Percentiles rank a stretch among this genome's conserved stretches.
These are phyloP conservation scores for Fraxinus platypoda DNA, from an alignment of 305 asterid genomes.

Conservation along the genomic window DNA sequence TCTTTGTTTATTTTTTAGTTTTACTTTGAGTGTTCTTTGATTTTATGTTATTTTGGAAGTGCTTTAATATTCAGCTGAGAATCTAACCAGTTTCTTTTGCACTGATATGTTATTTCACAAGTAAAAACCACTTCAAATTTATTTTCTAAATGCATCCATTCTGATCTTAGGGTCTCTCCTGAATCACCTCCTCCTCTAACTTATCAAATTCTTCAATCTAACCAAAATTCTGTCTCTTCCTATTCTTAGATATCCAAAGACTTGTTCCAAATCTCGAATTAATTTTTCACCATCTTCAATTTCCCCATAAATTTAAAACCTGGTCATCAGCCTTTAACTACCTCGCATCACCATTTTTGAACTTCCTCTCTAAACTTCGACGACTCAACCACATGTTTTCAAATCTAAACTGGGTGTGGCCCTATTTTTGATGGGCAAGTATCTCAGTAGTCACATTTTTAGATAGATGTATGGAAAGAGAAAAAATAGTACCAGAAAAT, in stretches of 20 bases:
- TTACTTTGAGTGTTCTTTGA: not conserved
- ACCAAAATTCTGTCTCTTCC: not conserved
- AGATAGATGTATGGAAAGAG: slow-evolving; percentile 19
- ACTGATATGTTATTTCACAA: not conserved
- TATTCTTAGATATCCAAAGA: not conserved
- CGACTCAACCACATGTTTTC: not conserved
- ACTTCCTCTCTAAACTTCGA: not conserved
- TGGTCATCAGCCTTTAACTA: not conserved
- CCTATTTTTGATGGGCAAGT: not conserved
- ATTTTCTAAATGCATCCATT: not conserved
- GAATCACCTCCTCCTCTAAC: not conserved
- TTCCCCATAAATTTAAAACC: not conserved
- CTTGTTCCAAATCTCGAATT: not conserved
- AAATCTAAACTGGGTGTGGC: not conserved
- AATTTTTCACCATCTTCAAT: not conserved
- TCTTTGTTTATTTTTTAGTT: slow-evolving; percentile 8
- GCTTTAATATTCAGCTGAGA: not conserved
- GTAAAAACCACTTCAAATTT: not conserved
- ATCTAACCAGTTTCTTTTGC: slow-evolving; percentile 9
- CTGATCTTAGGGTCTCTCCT: not conserved
- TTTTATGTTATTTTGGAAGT: not conserved
- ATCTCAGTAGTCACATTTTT: not conserved
- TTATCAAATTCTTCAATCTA: not conserved
- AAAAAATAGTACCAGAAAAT: not conserved
- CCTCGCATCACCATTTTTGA: not conserved